Conservation (phyloP, 257 asterid species). For the Primulina tabacum region DNA sequence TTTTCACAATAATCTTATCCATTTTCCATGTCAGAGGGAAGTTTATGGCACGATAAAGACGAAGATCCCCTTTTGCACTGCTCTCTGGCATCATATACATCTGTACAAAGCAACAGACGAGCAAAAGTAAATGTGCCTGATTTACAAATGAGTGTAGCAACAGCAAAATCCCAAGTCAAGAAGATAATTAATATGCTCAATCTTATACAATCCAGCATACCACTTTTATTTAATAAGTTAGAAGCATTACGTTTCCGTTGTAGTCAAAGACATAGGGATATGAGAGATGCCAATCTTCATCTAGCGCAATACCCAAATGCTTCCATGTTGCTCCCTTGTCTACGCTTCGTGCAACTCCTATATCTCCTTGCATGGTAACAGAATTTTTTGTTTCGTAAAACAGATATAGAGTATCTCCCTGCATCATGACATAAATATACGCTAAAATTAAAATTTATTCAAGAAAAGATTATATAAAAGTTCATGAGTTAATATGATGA, state of each 20-base stretch:
- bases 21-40: constrained; percentile 83
- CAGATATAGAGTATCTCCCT: constrained; percentile 73
- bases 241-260: constrained; percentile 68
- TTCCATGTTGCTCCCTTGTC: constrained; percentile 94
- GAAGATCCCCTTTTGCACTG: constrained; percentile 82
- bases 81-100: constrained; percentile 98
- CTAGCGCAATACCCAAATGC: constrained; percentile 83
- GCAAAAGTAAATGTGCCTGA: neutral
- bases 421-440: constrained; percentile 33
- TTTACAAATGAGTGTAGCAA: neutral
- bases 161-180: neutral
- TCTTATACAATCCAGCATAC: neutral
- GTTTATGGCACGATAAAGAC: constrained; percentile 76
- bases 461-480: neutral
- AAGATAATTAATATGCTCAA: neutral
- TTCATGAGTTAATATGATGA: constrained; percentile 6
- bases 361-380: constrained; percentile 92
- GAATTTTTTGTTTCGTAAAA: constrained; percentile 86
- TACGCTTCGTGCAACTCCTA: constrained; percentile 77
- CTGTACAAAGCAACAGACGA: constrained; percentile 33
- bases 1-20: constrained; percentile 58
- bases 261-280: constrained; percentile 85
- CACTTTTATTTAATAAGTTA: neutral
- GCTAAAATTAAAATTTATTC: constrained; percentile 18
- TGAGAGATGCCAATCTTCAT: constrained; percentile 98